Evolutionary conservation across 495 filamentous ascomycete species (phyloP), one percentile per base, ranked within the genome.

Genomic region (Penicillium robsamsonii): DNA sequence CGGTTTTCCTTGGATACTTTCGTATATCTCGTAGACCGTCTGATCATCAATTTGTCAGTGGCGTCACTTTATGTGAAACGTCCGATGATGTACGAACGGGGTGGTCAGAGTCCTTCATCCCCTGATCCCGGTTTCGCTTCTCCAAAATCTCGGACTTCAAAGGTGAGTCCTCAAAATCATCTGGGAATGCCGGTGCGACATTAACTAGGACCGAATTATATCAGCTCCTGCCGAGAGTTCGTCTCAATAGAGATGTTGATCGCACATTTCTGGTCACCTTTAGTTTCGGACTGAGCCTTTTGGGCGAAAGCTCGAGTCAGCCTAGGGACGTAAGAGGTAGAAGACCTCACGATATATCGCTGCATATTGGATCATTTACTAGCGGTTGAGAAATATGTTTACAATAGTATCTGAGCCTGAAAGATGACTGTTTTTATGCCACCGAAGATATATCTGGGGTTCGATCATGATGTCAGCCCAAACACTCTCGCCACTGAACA

Each of bases 81-180:
- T 9, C 12, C 22, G 22, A 22, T 29, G 25, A 17, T 46, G 7
- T 46, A 30, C 44, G 24, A 29, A 46, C 44, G 3, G 44, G 59
- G 56, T 57, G 44, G n/a, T 46, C 29, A 6, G 44, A 30, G 12
- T 30, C 25, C 15, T 46, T 25, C 13, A 46, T 27, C 12, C 44
- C 44, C 15, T 2, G 44, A 30, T 46, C 17, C 9, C n/a, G 24
- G 13, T 46, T 46, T 46, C 15, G 24, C 20, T 15, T 25, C 44
- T 46, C n/a, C 7, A 46, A 25, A 15, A 46, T 46, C 15, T 46
- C 25, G 2, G 25, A 30, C 13, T 46, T 46, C 44, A 46, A 46
- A 30, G 44, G 44, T 12, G 44, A 46, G 25, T 46, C 44, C 25
- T 46, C 44, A 2, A 46, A 46, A 15, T 46, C 44, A 46, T 46